Base-by-base conservation (phyloP, 139 green algal genomes). In the Desmodesmus armatus region DNA sequence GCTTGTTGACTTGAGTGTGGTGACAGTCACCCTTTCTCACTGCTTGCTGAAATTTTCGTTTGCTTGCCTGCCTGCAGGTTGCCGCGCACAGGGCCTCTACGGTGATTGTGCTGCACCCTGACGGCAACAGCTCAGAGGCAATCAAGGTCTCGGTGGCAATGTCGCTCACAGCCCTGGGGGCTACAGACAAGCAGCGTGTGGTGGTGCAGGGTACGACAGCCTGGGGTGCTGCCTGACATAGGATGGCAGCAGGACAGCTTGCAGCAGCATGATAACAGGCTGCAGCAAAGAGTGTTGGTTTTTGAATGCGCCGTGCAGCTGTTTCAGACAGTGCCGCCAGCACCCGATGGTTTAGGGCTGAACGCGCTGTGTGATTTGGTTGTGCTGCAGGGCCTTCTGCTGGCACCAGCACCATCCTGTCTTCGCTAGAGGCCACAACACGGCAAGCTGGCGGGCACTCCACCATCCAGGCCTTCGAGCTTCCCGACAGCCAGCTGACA, bases 21-120 rank as follows among this genome's bases (percentile, higher is more conserved):
- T 69, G 60, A 37, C 60, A 69, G 9, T 27, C 60, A 39, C 17
- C 51, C 21, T 17, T 62, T 17, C 19, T 27, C 51, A 62, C 17
- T 27, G 51, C 17, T 19, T 62, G 51, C 1, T 17, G 51, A 17
- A n/a, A n/a, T n/a, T 70, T 39, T 4, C 9, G n/a, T 15, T 63
- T n/a, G 53, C 53, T 63, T 63, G 25, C 19, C n/a, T 23, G 53
- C n/a, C 72, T 49, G 0, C 66, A 85, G 80, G 80, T 85, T 37
- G 80, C 80, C 31, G 80, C 80, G 11, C 31, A 37, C 66, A 65
- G 67, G 51, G 80, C 80, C 0, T 37, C 31, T 19, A 70, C 80
- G 25, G 55, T 85, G 21, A 77, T 85, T 53, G 44, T 85, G 47
- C 80, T 78, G 80, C 80, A 85, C 37, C 80, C 80, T 27, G 80